Conservation (phyloP, 106 monocot species). For the Acorus calamus region DNA sequence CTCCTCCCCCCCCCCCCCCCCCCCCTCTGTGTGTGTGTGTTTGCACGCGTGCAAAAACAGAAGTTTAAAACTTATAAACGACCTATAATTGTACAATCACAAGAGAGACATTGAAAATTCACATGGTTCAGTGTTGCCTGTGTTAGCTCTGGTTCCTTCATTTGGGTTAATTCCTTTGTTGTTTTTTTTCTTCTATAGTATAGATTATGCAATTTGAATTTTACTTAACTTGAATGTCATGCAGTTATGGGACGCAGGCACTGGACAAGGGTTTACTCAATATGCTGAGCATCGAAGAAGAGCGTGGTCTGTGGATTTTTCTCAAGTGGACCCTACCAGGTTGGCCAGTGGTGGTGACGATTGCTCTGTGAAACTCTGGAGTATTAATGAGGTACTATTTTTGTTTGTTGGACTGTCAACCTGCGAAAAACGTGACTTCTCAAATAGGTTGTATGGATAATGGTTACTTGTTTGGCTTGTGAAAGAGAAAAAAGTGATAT, state of each 20-base stretch:
- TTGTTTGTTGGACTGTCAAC: not conserved
- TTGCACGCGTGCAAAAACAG: too few relatives aligned
- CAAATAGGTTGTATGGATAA: too few relatives aligned
- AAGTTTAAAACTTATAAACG: too few relatives aligned
- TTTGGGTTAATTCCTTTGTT: too few relatives aligned
- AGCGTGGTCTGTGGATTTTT: conserved; percentile 97
- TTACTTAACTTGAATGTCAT: conserved; percentile 15
- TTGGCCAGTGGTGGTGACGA: conserved; percentile 96
- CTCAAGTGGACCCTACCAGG: conserved; percentile 63
- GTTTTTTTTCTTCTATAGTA: not conserved
- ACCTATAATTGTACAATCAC: too few relatives aligned
- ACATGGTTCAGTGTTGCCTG: too few relatives aligned
- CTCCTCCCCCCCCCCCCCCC: too few relatives aligned
- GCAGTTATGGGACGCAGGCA: conserved; percentile 97
- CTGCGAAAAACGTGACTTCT: not conserved
- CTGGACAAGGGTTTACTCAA: conserved; percentile 67
- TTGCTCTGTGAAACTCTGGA: conserved; percentile 90
- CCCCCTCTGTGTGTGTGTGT: too few relatives aligned
- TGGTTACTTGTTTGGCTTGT: too few relatives aligned
- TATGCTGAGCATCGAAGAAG: conserved; percentile 68
- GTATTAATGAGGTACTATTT: conserved; percentile 75
- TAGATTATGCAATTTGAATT: conserved; percentile 13
- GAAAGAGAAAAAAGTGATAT: too few relatives aligned
- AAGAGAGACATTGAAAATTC: too few relatives aligned
- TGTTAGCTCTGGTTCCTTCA: too few relatives aligned